A percentile compares a stretch with the other conserved stretches of the same genome.
phyloP scores from a whole-genome alignment of 2,329 filamentous ascomycete genomes.

The Neonectria neomacrospora region DNA sequence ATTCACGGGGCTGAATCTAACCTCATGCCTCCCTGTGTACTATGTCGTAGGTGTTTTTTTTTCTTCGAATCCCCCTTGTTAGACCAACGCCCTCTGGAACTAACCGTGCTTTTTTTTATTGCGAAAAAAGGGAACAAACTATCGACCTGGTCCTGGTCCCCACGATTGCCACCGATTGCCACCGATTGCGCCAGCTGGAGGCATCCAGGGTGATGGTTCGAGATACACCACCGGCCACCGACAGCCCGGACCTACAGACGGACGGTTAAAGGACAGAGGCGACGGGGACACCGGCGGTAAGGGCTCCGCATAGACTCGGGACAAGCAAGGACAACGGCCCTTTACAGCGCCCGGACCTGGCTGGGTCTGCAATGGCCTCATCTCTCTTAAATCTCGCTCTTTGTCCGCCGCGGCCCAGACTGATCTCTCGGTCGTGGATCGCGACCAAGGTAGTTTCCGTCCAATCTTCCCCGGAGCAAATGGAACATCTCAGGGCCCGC shows the following conservation, averaged over 20 bases:
- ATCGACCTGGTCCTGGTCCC: conserved; percentile 30
- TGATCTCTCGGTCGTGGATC: not conserved
- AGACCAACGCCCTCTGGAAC: conserved; percentile 36
- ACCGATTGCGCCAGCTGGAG: conserved; percentile 34
- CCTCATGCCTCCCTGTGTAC: not conserved
- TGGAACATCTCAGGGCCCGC: not conserved
- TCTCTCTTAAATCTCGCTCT: not conserved
- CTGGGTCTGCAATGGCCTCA: not conserved
- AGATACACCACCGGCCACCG: conserved; percentile 3
- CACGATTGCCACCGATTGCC: conserved; percentile 43
- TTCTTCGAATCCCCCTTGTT: conserved; percentile 27
- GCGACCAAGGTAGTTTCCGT: not conserved
- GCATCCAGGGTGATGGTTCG: not conserved
- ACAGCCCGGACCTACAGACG: conserved; percentile 12
- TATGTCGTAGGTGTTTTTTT: not conserved
- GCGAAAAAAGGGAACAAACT: conserved; percentile 1
- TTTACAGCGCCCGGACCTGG: not conserved
- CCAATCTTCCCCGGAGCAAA: not conserved
- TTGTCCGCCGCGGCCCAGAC: not conserved
- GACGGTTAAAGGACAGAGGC: not conserved
- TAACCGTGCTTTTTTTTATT: conserved; percentile 12
- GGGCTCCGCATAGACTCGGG: conserved; percentile 18
- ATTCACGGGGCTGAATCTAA: conserved; percentile 38
- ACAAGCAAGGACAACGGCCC: not conserved
- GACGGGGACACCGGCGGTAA: conserved; percentile 17